These are phyloP conservation scores for Syncephalastrum contaminatum DNA, from an alignment of 371 early-diverging fungal species.

Conservation along the genomic window DNA sequence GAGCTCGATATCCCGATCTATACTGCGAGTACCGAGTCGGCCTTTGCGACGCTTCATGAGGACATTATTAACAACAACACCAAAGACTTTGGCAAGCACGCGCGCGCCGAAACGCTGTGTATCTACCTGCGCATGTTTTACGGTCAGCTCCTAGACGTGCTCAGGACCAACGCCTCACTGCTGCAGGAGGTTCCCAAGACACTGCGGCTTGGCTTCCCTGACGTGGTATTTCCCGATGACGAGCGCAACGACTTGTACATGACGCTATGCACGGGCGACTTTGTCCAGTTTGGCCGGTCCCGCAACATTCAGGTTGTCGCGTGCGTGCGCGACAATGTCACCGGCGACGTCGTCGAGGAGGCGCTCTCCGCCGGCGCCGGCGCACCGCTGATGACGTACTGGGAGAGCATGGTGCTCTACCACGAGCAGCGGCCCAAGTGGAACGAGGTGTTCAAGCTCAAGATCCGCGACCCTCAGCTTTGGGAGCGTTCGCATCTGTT, in stretches of 20 bases:
- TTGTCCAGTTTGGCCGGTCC: constrained; percentile 51
- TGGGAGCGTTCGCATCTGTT: constrained; percentile 65
- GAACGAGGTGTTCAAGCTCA: constrained; percentile 67
- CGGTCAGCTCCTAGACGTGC: constrained; percentile 44
- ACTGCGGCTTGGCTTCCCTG: constrained; percentile 63
- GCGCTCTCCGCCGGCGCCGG: constrained; percentile 61
- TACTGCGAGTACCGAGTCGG: constrained; percentile 52
- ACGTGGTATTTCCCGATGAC: constrained; percentile 65
- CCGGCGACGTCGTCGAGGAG: constrained; percentile 56
- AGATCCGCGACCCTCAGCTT: constrained; percentile 41
- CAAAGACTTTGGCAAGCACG: constrained; percentile 47
- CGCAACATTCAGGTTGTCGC: constrained; percentile 64
- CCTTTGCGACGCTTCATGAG: constrained; percentile 56
- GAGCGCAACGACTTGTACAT: constrained; percentile 65
- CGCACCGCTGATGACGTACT: constrained; percentile 37
- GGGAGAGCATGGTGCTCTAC: constrained; percentile 66
- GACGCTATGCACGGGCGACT: constrained; percentile 63
- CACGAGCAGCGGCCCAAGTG: constrained; percentile 66
- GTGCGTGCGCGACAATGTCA: constrained; percentile 56
- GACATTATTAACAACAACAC: constrained; percentile 55
- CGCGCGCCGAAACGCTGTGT: constrained; percentile 56
- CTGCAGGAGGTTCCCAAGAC: constrained; percentile 51
- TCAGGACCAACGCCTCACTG: constrained; percentile 49
- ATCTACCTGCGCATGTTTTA: constrained; percentile 52
- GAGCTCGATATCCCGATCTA: constrained; percentile 62